Evolutionary conservation across 139 green algal genomes (phyloP).

Genomic region (Pycnococcus provasolii): DNA sequence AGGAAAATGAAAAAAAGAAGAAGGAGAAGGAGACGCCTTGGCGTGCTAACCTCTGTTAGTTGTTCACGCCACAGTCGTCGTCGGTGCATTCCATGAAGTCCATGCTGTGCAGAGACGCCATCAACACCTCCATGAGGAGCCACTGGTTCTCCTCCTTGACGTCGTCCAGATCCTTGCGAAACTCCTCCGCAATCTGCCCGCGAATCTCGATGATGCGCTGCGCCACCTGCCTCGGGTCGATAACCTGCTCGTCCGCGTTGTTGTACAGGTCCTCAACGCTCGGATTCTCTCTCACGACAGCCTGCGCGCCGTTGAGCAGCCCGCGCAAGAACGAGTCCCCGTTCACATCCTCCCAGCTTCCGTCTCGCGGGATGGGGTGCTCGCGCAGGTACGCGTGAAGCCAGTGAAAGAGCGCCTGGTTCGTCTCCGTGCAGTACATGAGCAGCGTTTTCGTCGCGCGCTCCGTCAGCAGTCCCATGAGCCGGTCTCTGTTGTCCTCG

Average conservation of each 20-base stretch:
- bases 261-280: not conserved
- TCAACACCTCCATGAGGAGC: constrained; percentile 6
- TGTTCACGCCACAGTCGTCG: not conserved
- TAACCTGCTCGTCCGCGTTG: not conserved
- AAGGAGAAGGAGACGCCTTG: too few species aligned
- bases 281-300: not conserved
- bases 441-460: constrained; percentile 19
- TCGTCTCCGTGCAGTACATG: constrained; percentile 13
- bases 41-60: not conserved
- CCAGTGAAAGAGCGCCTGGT: constrained; percentile 1
- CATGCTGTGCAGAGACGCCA: constrained; percentile 1
- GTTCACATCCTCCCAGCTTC: constrained; percentile 2
- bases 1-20: too few species aligned
- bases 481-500: constrained; percentile 16
- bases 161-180: constrained; percentile 1
- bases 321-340: constrained; percentile 14
- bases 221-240: constrained; percentile 10
- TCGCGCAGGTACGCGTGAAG: constrained; percentile 12
- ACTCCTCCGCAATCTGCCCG: constrained; percentile 4
- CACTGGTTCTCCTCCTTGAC: constrained; percentile 16
- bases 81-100: not conserved
- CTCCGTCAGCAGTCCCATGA: constrained; percentile 11
- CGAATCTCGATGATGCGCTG: constrained; percentile 12
- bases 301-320: not conserved
- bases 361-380: constrained; percentile 9